Base-by-base conservation (phyloP, 2,329 filamentous ascomycete species). In the Aspergillus costaricaensis region DNA sequence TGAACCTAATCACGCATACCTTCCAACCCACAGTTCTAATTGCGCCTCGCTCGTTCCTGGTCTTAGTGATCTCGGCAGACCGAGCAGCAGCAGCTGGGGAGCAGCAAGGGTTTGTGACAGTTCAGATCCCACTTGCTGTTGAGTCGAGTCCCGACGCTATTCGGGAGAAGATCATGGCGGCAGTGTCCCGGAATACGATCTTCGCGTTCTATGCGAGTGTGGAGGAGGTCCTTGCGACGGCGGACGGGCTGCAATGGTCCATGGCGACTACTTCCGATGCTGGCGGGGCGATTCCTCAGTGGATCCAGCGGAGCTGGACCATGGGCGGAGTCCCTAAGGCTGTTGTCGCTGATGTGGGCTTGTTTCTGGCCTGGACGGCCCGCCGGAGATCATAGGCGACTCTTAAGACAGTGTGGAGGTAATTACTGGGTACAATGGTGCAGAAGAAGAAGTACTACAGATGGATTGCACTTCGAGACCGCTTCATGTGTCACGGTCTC, bases 231-330 rank as follows among this genome's bases (percentile, higher is more conserved):
- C 55, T 62, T 8, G 52, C 65, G 32, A 48, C 62, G 3, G 36
- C 62, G 14, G 47, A 25, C 44, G 52, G 15, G 55, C 49, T 68
- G 43, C 69, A 74, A 44, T 77, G 75, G 75, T 71, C 67, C 4
- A 76, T 77, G 74, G 74, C 72, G 3, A 77, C 74, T 6, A 72
- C 72, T 9, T 76, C 74, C 15, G 68, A 77, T 59, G 73, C 75
- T 9, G 71, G 72, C 9, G 74, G 75, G 3, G 69, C 65, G 23
- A 76, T 77, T 55, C 74, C 75, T 10, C 65, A 66, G 59, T 75
- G 73, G 70, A 62, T 77, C 61, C 74, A 77, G 64, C 68, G 74
- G 49, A 77, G 67, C 57, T 76, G 72, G 73, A 71, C 65, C 19
- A 61, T 76, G 60, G 72, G 75, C 21, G 75, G 75, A 21, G 70